phyloP scores from a whole-genome alignment of 306 rosid species.

The Luffa aegyptiaca region DNA sequence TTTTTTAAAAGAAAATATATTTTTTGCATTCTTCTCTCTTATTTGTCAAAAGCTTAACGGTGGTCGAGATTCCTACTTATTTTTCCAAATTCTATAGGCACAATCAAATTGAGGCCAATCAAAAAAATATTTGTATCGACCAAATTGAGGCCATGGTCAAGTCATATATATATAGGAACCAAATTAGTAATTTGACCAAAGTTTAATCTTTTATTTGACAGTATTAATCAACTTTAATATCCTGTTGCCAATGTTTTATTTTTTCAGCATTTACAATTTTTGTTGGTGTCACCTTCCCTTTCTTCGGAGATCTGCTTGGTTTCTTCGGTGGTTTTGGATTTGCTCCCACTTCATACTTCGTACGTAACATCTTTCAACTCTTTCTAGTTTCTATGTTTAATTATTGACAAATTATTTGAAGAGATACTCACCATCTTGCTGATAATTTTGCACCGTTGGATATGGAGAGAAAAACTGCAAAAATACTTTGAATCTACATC shows the following conservation, averaged over 20 bases:
- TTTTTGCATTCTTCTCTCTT: too few species aligned
- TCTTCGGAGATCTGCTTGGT: conserved; percentile 94
- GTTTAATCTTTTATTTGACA: background rate
- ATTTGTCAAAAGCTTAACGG: too few species aligned
- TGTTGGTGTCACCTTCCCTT: conserved; percentile 73
- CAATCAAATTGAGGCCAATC: too few species aligned
- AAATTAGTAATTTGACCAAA: background rate
- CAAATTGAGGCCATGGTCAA: too few species aligned
- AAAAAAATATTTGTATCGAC: too few species aligned
- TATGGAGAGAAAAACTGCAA: too few species aligned
- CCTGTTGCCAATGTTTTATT: background rate
- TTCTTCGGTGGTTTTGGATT: conserved; percentile 96
- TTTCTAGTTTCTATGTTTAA: background rate
- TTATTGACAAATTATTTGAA: background rate
- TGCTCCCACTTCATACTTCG: conserved; percentile 81
- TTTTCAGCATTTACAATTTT: conserved; percentile 65
- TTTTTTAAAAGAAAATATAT: too few species aligned
- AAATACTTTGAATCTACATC: too few species aligned
- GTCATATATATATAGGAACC: background rate
- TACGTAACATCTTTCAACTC: conserved; percentile 30
- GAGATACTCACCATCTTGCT: too few species aligned
- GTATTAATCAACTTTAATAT: background rate
- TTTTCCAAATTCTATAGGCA: too few species aligned
- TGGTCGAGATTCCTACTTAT: too few species aligned
- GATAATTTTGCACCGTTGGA: too few species aligned